A percentile compares a stretch with the other conserved stretches of the same genome.
Evolutionary conservation across 805 yeast genomes (phyloP).

Genomic region (Metschnikowia rubicola): DNA sequence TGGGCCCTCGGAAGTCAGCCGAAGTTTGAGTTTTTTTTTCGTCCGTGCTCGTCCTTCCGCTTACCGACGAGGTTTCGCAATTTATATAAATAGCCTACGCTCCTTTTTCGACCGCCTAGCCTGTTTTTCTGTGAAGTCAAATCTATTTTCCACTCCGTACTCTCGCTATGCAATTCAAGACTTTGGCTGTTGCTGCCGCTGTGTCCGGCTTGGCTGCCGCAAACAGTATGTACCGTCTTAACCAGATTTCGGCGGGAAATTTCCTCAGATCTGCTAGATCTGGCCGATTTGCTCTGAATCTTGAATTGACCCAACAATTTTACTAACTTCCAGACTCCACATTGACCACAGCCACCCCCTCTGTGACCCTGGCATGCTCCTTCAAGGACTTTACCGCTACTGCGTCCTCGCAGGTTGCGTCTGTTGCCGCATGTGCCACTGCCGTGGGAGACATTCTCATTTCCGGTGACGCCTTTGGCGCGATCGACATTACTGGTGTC

Average conservation of each 20-base stretch:
- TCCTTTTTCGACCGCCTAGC: conserved; percentile 4
- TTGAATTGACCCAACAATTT: not conserved
- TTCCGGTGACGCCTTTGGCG: conserved; percentile 54
- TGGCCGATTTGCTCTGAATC: too few species aligned
- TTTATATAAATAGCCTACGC: conserved; percentile 3
- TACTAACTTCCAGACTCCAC: conserved; percentile 36
- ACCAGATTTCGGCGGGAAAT: not conserved
- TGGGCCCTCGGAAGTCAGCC: conserved; percentile 12
- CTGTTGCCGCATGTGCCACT: conserved; percentile 68
- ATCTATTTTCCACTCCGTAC: conserved; percentile 10
- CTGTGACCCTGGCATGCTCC: conserved; percentile 63
- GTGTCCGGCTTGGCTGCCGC: conserved; percentile 45
- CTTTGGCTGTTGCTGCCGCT: conserved; percentile 47
- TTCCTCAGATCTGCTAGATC: too few species aligned
- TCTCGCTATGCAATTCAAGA: conserved; percentile 53
- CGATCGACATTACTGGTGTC: conserved; percentile 71
- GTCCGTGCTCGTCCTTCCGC: not conserved
- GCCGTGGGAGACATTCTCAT: conserved; percentile 77
- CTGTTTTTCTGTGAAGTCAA: conserved; percentile 1
- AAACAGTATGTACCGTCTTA: conserved; percentile 23
- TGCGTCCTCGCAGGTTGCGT: conserved; percentile 74
- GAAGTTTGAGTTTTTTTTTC: not conserved
- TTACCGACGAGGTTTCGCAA: conserved; percentile 1
- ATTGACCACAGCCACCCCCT: conserved; percentile 51
- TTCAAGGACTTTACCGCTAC: conserved; percentile 68